Conservation (phyloP, 139 green algal species). For the Spirogloea muscicola region DNA sequence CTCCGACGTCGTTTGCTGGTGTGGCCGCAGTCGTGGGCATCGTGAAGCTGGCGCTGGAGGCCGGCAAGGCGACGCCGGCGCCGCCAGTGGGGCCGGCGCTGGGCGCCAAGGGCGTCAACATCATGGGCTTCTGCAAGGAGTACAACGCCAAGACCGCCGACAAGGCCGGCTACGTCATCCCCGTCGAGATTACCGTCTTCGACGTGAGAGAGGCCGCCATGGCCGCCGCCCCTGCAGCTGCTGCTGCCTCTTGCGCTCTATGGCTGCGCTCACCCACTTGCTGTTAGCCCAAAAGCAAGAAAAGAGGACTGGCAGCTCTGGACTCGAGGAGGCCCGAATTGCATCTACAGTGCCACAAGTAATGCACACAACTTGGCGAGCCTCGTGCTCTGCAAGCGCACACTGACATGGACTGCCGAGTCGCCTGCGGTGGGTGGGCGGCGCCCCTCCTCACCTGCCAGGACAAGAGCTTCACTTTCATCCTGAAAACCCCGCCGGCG, state of each 20-base stretch:
- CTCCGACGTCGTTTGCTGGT: no score
- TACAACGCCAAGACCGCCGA: slow-evolving; percentile 97
- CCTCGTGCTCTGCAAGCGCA: no score
- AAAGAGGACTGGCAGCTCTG: no score
- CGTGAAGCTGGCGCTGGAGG: slow-evolving; percentile 95
- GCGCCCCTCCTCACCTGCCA: no score
- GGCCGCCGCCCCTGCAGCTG: no score
- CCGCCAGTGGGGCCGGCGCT: slow-evolving; percentile 95
- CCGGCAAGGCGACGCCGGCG: slow-evolving; percentile 97
- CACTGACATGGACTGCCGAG: no score
- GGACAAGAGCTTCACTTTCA: slow-evolving; percentile 96
- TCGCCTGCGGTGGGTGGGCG: no score
- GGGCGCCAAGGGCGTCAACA: slow-evolving; percentile 98
- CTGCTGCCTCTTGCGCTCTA: neutral
- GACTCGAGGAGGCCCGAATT: no score
- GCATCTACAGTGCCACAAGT: no score
- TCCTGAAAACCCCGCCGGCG: slow-evolving; percentile 96
- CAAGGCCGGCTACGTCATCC: slow-evolving; percentile 93
- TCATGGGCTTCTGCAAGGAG: slow-evolving; percentile 99
- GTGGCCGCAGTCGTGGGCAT: slow-evolving; percentile 80
- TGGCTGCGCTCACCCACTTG: no score
- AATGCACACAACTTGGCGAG: no score
- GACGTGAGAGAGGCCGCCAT: slow-evolving; percentile 63
- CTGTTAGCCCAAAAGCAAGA: no score
- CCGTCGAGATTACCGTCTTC: slow-evolving; percentile 98